Conservation (phyloP, 2,329 filamentous ascomycete genomes). For the Cordyceps fumosorosea region DNA sequence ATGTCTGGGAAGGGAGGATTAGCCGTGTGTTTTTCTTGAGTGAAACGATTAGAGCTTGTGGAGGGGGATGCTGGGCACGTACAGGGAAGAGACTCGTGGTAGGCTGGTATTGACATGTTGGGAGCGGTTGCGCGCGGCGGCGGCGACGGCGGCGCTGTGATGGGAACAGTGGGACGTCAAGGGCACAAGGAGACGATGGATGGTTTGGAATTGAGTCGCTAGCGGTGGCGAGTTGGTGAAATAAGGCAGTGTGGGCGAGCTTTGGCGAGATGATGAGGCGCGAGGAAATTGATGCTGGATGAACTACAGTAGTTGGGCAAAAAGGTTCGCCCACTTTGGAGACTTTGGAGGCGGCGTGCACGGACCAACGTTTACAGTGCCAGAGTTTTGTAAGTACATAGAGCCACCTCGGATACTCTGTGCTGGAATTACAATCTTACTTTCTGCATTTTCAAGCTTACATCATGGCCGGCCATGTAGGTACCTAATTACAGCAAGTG, state of each 20-base stretch:
- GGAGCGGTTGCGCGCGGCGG: background rate
- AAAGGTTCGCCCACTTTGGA: background rate
- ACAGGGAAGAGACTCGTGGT: constrained; percentile 80
- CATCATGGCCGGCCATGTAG: no score
- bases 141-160: background rate
- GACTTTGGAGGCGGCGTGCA: background rate
- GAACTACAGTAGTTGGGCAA: background rate
- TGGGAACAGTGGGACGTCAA: background rate
- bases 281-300: background rate
- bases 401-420: no score
- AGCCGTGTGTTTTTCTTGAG: background rate
- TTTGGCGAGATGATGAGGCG: background rate
- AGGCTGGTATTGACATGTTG: constrained; percentile 27
- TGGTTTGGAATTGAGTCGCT: background rate
- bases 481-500: no score
- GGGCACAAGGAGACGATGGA: background rate
- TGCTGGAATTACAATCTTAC: no score
- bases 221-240: background rate
- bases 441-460: no score
- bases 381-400: no score
- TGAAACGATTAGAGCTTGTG: no score
- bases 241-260: background rate
- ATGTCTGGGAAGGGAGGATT: constrained; percentile 54
- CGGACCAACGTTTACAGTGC: background rate
- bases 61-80: constrained; percentile 24